Evolutionary conservation across 139 green algal genomes (phyloP), one percentile per base, ranked within the genome.

Genomic region (Micromonas commoda): DNA sequence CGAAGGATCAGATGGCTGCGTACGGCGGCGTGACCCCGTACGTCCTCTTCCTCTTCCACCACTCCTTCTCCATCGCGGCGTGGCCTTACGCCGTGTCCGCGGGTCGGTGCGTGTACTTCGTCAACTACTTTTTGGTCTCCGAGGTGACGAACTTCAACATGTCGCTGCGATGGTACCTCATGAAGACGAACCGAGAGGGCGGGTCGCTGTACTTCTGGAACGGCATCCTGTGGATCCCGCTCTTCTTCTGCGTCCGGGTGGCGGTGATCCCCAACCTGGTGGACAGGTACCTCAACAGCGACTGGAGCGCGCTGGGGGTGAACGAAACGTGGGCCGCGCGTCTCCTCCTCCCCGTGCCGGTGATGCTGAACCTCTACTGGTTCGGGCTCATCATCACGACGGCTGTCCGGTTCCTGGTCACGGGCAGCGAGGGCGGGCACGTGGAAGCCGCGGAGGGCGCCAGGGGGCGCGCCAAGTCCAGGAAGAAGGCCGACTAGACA

Each of bases 91-190:
- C 68, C 37, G 21, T 75, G 6, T 33, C 23, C 37, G 3, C 26
- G 19, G 68, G 68, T 19, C 37, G 31, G 34, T 75, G 68, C 68
- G 68, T 63, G 37, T 75, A 75, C 29, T 39, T 53, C 37, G 33
- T 75, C 19, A 75, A 75, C 29, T 75, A 35, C 23, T 75, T 75
- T 6, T 24, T 75, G 21, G 68, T 75, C 23, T 61, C 34, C 68
- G 68, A 75, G 38, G 68, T 63, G 68, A 75, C 68, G 68, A 75
- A 75, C 29, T 75, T 64, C 1, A 75, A 75, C 68, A 75, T 75
- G 68, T 39, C 23, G 20, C 31, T 61, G 37, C 68, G 68, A 3
- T 75, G 68, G 68, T 64, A 38, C 29, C 29, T 75, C 34, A 33
- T 63, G 37, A 75, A 63, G 35, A n/a, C 19, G 37, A 32, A 61